These are phyloP conservation scores for Halophytophthora batemanensis DNA, from an alignment of 352 stramenopile species.

Conservation along the genomic window DNA sequence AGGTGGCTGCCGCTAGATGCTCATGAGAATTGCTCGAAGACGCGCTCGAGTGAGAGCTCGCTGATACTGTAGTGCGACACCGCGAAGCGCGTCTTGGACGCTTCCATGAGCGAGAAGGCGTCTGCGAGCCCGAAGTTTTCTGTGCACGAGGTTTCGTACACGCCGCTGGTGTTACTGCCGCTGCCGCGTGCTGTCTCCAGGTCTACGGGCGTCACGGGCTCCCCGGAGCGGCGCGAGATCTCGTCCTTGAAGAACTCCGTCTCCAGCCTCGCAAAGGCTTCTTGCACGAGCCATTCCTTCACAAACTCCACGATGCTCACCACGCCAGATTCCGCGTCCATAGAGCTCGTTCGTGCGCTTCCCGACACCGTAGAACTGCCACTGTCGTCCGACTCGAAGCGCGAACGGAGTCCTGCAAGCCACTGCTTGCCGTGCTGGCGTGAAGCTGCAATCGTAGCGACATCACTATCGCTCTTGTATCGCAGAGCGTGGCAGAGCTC, in stretches of 20 bases:
- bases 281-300: constrained; percentile 71
- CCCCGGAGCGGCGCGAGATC: constrained; percentile 38
- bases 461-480: constrained; percentile 19
- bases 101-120: constrained; percentile 80
- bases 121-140: constrained; percentile 65
- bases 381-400: constrained; percentile 35
- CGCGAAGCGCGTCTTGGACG: constrained; percentile 56
- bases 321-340: neutral
- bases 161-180: constrained; percentile 46
- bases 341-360: neutral
- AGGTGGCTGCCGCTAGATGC: too few relatives aligned
- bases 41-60: constrained; percentile 89
- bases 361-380: neutral
- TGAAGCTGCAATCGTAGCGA: constrained; percentile 8
- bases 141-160: constrained; percentile 72
- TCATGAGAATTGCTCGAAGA: constrained; percentile 92
- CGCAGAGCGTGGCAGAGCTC: constrained; percentile 38
- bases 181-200: constrained; percentile 48
- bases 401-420: constrained; percentile 38
- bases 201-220: constrained; percentile 44
- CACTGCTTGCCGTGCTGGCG: constrained; percentile 33
- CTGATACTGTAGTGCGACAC: constrained; percentile 91
- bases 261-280: constrained; percentile 62
- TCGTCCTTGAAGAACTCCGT: constrained; percentile 43
- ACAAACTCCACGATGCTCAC: constrained; percentile 65